These are phyloP conservation scores for Grosmannia clavigera DNA, from an alignment of 2,329 filamentous ascomycete species.

Conservation along the genomic window DNA sequence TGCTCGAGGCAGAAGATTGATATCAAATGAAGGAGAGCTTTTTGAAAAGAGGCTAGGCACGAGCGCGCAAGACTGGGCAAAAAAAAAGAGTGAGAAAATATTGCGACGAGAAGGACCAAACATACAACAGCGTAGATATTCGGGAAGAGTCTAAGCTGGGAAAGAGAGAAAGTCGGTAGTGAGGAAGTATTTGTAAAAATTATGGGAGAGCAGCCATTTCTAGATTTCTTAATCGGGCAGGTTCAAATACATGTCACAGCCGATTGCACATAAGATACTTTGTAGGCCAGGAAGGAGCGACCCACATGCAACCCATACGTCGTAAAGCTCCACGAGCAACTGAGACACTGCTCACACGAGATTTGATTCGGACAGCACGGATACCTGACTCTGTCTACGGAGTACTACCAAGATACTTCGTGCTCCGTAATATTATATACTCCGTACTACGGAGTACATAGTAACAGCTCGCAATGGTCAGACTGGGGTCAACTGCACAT, in stretches of 20 bases:
- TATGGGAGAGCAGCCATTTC: neutral
- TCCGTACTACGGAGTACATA: too few species aligned
- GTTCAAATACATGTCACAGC: neutral
- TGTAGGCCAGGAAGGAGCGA: neutral
- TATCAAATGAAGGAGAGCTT: neutral
- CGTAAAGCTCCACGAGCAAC: neutral
- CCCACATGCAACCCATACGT: neutral
- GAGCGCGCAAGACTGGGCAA: neutral
- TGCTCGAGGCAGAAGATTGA: neutral
- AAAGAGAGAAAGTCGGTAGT: neutral
- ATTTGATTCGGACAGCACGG: neutral
- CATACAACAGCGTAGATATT: neutral
- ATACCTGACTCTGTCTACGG: neutral
- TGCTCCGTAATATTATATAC: too few species aligned
- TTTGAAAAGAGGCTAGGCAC: neutral
- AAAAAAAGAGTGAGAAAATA: neutral
- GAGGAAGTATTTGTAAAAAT: neutral
- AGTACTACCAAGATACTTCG: too few species aligned
- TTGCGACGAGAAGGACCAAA: neutral
- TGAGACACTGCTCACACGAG: neutral
- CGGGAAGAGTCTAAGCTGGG: neutral
- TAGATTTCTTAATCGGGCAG: neutral
- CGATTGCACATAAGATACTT: neutral
- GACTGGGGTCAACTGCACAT: neutral
- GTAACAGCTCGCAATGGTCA: neutral